Conservation (phyloP, 1,284 basidiomycete genomes). For the Marasmius oreades region DNA sequence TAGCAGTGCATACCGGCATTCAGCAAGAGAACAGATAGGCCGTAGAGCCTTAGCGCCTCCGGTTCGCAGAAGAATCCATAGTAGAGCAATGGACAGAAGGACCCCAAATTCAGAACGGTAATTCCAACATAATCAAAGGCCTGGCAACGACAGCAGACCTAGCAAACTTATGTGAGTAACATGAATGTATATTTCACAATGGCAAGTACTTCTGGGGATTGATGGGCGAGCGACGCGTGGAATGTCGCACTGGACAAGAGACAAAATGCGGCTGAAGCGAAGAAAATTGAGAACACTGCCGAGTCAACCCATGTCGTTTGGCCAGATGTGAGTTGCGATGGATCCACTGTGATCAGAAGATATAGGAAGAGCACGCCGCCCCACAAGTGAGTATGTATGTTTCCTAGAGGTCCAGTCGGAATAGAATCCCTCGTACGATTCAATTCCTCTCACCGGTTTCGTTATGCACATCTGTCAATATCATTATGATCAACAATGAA, state of each 20-base stretch:
- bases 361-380: slow-evolving; percentile 71
- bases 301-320: slow-evolving; percentile 62
- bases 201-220: slow-evolving; percentile 57
- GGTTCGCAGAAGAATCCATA: slow-evolving; percentile 72
- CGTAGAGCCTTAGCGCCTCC: slow-evolving; percentile 48
- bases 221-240: slow-evolving; percentile 69
- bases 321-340: slow-evolving; percentile 46
- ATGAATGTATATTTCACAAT: slow-evolving; percentile 20
- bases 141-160: slow-evolving; percentile 53
- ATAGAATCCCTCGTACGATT: background rate
- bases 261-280: slow-evolving; percentile 73
- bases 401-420: slow-evolving; percentile 48
- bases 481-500: slow-evolving; percentile 14
- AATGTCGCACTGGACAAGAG: slow-evolving; percentile 73
- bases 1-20: too few relatives aligned
- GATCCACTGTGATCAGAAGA: slow-evolving; percentile 51
- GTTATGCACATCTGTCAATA: slow-evolving; percentile 72
- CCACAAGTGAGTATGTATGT: slow-evolving; percentile 86
- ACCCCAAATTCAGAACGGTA: slow-evolving; percentile 70
- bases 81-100: slow-evolving; percentile 73
- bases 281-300: slow-evolving; percentile 64
- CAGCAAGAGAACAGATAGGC: slow-evolving; percentile 18
- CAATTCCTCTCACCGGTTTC: slow-evolving; percentile 61
- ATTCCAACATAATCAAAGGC: slow-evolving; percentile 75
- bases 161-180: slow-evolving; percentile 6